Evolutionary conservation across 1,284 basidiomycete species (phyloP), one percentile per base, ranked within the genome.

Genomic region (Puccinia novopanici): DNA sequence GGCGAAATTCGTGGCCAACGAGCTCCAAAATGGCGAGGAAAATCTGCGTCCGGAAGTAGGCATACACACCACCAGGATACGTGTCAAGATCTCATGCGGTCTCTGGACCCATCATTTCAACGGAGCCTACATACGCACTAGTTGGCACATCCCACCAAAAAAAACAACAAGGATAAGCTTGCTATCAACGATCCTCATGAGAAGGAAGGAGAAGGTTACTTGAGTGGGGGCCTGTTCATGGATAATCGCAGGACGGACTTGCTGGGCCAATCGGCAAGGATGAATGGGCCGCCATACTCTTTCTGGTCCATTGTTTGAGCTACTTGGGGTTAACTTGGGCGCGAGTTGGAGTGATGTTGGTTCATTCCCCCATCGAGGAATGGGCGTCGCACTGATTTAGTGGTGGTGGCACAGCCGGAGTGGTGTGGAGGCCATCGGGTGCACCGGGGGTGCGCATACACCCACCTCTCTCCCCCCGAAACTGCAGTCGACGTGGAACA

Each of bases 1-100:
- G 22, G 76, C 61, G 24, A 86, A 85, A 81, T 86, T 84, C 4
- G 40, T 48, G 6, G 82, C 76, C 42, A 85, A 79, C 73, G 85
- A 85, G 48, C 82, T 82, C 84, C 85, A 79, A 68, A 79, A 79
- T 8, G 68, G 42, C 54, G 77, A 79, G 3, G 77, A 79, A 34
- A 79, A 79, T 15, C 77, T 79, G 30, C 22, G 27, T 22, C 9
- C 17, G 48, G 24, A 57, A 34, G 34, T 34, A 34, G 34, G 34
- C 34, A 34, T 8, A n/a, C 40, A 59, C n/a, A 68, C 22, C 15
- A 27, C 42, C n/a, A 22, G 30, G 27, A 22, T 17, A 13, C 34
- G 71, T 37, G 24, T 27, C 19, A 34, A 27, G 19, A 72, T 55
- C 27, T 13, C 8, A 27, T 34, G 34, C 34, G 34, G 34, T 34